Evolutionary conservation across 257 asterid genomes (phyloP).

Genomic region (Solanum ossicruentum): DNA sequence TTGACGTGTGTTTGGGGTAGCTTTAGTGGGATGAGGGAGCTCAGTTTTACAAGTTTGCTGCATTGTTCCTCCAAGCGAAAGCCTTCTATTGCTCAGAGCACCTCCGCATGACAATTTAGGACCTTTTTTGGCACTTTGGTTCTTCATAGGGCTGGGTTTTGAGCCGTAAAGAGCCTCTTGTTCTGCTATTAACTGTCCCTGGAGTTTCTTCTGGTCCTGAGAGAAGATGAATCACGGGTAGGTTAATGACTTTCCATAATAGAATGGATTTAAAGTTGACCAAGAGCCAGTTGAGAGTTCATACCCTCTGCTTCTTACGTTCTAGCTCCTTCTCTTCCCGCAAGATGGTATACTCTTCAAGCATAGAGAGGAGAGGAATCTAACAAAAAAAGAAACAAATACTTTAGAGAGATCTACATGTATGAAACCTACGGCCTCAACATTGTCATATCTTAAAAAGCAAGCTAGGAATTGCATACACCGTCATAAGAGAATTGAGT

Average conservation of each 20-base stretch:
- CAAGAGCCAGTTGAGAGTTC: neutral
- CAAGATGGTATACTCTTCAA: conserved; percentile 56
- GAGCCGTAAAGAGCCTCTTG: conserved; percentile 38
- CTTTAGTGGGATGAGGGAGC: conserved; percentile 17
- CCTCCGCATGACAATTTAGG: conserved; percentile 20
- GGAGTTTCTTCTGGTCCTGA: conserved; percentile 72
- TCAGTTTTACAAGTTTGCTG: conserved; percentile 20
- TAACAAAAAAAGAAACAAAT: conserved; percentile 1
- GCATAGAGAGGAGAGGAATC: conserved; percentile 82
- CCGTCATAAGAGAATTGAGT: conserved; percentile 75
- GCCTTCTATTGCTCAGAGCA: conserved; percentile 11
- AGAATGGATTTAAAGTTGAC: neutral
- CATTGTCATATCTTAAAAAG: neutral
- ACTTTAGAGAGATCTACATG: neutral
- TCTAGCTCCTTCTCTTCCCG: conserved; percentile 83
- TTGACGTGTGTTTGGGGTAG: conserved; percentile 21
- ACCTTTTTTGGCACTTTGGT: conserved; percentile 23
- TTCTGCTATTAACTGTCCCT: conserved; percentile 33
- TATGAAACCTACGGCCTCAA: neutral
- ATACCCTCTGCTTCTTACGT: conserved; percentile 86
- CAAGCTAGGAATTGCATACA: conserved; percentile 25
- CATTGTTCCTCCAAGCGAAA: conserved; percentile 23
- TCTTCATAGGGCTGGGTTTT: conserved; percentile 38
- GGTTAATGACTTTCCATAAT: neutral
- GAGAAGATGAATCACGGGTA: neutral